phyloP scores from a whole-genome alignment of 345 rosid genomes.

The Arabidopsis thaliana region DNA sequence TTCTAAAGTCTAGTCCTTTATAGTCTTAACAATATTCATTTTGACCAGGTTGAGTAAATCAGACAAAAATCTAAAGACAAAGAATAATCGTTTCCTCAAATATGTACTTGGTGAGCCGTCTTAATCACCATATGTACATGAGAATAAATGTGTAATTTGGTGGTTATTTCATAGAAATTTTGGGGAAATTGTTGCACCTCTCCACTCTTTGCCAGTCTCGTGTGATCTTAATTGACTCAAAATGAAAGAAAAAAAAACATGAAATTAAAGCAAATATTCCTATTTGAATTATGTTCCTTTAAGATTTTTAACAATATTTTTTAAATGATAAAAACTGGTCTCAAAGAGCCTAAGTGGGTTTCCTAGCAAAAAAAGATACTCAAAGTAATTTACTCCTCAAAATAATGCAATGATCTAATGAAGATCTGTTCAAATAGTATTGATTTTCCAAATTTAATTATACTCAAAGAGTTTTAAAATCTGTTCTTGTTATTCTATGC shows the following conservation, averaged over 20 bases:
- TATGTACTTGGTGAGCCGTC: slow-evolving; percentile 16
- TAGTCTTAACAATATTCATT: slow-evolving; percentile 26
- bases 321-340: background rate
- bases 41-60: slow-evolving; percentile 16
- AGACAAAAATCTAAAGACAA: background rate
- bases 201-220: background rate
- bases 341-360: slow-evolving; percentile 1
- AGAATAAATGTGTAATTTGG: slow-evolving; percentile 6
- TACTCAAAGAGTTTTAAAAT: no score
- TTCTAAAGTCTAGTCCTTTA: slow-evolving; percentile 25
- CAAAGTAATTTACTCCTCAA: slow-evolving; percentile 7
- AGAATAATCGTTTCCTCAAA: background rate
- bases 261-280: background rate
- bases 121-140: slow-evolving; percentile 38
- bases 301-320: background rate
- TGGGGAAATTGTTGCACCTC: slow-evolving; percentile 32
- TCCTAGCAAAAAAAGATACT: slow-evolving; percentile 21
- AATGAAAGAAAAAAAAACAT: background rate
- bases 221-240: background rate
- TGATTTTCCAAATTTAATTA: no score
- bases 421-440: no score
- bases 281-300: background rate
- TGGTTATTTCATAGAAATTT: slow-evolving; percentile 37
- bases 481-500: no score
- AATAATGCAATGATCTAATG: no score